Percentiles rank a stretch among this genome's conserved stretches.
Evolutionary conservation across 2,329 filamentous ascomycete genomes (phyloP).

Genomic region (Bertia moriformis): DNA sequence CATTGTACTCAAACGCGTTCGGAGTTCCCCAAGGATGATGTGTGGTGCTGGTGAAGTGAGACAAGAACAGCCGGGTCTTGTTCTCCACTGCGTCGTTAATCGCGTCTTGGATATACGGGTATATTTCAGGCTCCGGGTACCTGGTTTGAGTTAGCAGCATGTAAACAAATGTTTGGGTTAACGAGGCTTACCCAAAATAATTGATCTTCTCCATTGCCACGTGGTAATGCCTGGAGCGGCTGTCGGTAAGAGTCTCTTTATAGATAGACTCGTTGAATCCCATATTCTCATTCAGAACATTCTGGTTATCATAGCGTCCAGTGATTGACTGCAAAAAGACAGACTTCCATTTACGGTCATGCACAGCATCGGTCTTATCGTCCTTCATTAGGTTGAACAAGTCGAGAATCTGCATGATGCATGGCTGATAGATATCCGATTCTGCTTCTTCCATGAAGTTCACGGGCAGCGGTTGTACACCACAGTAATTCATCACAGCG

Average conservation of each 20-base stretch:
- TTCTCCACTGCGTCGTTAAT: constrained; percentile 13
- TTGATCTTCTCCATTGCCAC: background rate
- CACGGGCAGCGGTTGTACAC: constrained; percentile 20
- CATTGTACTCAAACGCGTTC: constrained; percentile 12
- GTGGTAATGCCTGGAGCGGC: constrained; percentile 10
- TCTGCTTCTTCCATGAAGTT: constrained; percentile 20
- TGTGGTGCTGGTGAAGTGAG: constrained; percentile 18
- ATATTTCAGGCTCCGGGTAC: background rate
- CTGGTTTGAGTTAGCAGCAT: too few relatives aligned
- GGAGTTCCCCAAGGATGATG: constrained; percentile 27
- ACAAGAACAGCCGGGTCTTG: constrained; percentile 16
- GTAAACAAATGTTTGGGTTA: too few relatives aligned
- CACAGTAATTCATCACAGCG: constrained; percentile 20
- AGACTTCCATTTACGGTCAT: constrained; percentile 15
- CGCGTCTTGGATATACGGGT: constrained; percentile 19
- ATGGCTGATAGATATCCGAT: constrained; percentile 21
- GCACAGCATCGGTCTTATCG: constrained; percentile 10
- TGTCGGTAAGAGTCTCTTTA: constrained; percentile 12
- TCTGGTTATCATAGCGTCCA: constrained; percentile 20
- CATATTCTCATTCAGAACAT: constrained; percentile 16
- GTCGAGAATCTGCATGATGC: constrained; percentile 18
- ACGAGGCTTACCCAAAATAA: background rate
- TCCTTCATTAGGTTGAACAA: too few relatives aligned
- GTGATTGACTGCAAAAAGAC: constrained; percentile 21
- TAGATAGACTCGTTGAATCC: constrained; percentile 16